A percentile compares a stretch with the other conserved stretches of the same genome.
Evolutionary conservation across 1,139 yeast genomes (phyloP).

Genomic region (Taphrina betulina): DNA sequence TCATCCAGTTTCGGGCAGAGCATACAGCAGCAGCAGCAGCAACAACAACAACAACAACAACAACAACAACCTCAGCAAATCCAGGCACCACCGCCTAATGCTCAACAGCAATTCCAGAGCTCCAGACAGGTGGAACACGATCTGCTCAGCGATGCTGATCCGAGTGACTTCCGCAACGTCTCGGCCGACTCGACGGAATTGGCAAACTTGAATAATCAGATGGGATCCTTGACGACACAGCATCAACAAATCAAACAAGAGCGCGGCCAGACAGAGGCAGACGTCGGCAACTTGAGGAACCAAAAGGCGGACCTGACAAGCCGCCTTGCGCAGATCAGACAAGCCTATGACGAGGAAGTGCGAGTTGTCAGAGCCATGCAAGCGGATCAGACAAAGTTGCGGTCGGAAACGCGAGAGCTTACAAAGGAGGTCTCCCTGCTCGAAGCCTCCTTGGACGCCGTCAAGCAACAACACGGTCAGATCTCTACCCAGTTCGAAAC

Average conservation of each 20-base stretch:
- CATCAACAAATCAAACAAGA: slow-evolving; percentile 68
- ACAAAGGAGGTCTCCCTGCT: slow-evolving; percentile 73
- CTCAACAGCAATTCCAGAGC: background rate
- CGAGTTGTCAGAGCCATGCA: slow-evolving; percentile 68
- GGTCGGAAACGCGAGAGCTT: slow-evolving; percentile 68
- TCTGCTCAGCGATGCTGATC: slow-evolving; percentile 32
- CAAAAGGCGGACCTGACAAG: slow-evolving; percentile 70
- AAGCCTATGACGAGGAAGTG: slow-evolving; percentile 75
- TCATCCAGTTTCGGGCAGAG: slow-evolving; percentile 68
- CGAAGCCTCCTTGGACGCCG: slow-evolving; percentile 76
- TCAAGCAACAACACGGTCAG: slow-evolving; percentile 65
- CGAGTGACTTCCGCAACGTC: slow-evolving; percentile 51
- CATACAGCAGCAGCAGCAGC: slow-evolving; percentile 38
- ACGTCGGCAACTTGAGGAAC: slow-evolving; percentile 61
- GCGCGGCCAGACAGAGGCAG: slow-evolving; percentile 72
- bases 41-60: too few relatives aligned
- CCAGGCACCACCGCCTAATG: slow-evolving; percentile 19
- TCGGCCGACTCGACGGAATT: slow-evolving; percentile 80
- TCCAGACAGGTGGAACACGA: slow-evolving; percentile 20
- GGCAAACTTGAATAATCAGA: slow-evolving; percentile 83
- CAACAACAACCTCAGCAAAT: slow-evolving; percentile 33
- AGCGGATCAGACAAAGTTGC: slow-evolving; percentile 56
- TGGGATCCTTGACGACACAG: slow-evolving; percentile 72
- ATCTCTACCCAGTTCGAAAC: slow-evolving; percentile 61
- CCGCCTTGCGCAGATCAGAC: slow-evolving; percentile 64